Base-by-base conservation (phyloP, 176 grass and related monocot genomes). In the Thalia dealbata region DNA sequence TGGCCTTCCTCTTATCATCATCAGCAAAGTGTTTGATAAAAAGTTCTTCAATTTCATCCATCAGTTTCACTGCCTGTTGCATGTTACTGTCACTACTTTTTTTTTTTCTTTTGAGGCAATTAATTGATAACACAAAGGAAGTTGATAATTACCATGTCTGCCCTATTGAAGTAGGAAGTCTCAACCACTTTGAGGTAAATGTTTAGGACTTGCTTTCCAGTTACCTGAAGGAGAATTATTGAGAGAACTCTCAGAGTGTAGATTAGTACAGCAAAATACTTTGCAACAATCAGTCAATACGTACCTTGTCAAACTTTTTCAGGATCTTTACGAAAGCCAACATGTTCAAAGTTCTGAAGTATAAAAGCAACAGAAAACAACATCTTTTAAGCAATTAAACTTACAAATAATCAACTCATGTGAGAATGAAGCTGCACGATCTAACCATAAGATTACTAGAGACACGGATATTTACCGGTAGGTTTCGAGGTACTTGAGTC, bases 271-370 rank as follows among this genome's bases (percentile, higher is more conserved):
- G n/a, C 61, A 38, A 62, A 61, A 77, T 58, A 13, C 41, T 78
- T 65, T 28, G 50, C 55, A 43, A 55, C 32, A 41, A 16, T 71
- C 73, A 22, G 46, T 11, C 14, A 18, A 64, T 69, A 65, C 35
- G 71, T 70, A 84, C 72, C 90, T 99, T 99, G 75, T 93, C 95
- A 81, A 99, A 88, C 78, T 99, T 99, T 79, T 99, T 99, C 64
- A 99, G 70, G 18, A 99, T 99, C 83, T 99, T 99, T 69, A 88
- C 85, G 83, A 99, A 99, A 50, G 95, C 95, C 83, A 91, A 67
- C 95, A 91, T 91, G 83, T 99, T 99, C 81, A 93, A 80, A 72
- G 77, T 88, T 82, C 95, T 99, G 84, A 71, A 83, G 82, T 32
- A 71, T 85, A 22, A 26, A 64, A 64, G 15, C 14, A 64, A 18